phyloP scores from a whole-genome alignment of 1,139 yeast genomes.

The Kurtzmaniella quercitrusa region DNA sequence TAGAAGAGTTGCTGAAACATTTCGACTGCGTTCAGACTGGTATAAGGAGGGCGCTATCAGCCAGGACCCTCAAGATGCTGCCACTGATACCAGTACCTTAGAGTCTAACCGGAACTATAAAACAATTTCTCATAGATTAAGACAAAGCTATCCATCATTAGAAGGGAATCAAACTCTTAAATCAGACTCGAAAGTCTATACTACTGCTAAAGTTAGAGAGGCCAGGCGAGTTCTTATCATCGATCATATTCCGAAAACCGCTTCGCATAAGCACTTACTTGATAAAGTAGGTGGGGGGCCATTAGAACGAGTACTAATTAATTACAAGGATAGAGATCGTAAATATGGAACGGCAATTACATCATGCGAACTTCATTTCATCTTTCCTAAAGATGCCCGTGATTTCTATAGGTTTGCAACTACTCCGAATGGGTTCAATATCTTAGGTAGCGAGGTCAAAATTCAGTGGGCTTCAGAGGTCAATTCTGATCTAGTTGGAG shows the following conservation, averaged over 20 bases:
- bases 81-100: not conserved
- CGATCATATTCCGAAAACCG: conserved; percentile 7
- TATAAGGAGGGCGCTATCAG: not conserved
- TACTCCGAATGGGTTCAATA: conserved; percentile 51
- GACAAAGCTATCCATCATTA: not conserved
- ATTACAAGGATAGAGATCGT: conserved; percentile 12
- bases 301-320: conserved; percentile 45
- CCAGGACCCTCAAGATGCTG: not conserved
- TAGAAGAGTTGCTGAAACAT: not conserved
- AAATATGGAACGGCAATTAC: not conserved
- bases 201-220: not conserved
- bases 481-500: conserved; percentile 20
- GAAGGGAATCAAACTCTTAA: conserved; percentile 1
- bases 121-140: not conserved
- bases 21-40: not conserved
- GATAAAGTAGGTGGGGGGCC: conserved; percentile 74
- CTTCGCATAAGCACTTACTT: conserved; percentile 3
- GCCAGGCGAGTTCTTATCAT: conserved; percentile 9
- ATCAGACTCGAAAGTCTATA: conserved; percentile 31
- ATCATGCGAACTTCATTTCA: conserved; percentile 45
- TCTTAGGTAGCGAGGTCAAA: conserved; percentile 52
- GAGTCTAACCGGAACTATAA: not conserved
- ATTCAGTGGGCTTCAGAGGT: conserved; percentile 36
- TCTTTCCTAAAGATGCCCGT: conserved; percentile 50
- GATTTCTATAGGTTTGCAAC: conserved; percentile 51